Base-by-base conservation (phyloP, 2,329 filamentous ascomycete species). In the Coniochaeta sp. region DNA sequence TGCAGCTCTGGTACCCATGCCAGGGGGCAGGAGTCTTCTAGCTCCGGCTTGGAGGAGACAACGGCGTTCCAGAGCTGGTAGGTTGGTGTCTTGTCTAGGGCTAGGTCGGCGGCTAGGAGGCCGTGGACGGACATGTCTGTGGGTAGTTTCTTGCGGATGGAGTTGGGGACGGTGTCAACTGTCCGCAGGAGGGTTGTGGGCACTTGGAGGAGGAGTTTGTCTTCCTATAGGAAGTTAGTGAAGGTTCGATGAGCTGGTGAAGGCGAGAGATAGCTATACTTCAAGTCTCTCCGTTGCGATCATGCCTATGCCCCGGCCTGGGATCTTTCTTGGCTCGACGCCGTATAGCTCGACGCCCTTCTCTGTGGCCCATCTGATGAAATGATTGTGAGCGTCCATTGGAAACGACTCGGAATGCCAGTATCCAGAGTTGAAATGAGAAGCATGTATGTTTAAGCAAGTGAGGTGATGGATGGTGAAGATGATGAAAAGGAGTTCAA, bases 261-360 rank as follows among this genome's bases (percentile, higher is more conserved):
- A 10, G 20, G 48, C 2, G 24, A 12, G 18, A n/a, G 16, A 22
- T 6, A n/a, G 58, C 61, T 61, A 6, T 70, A 88, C 87, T 70
- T 86, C 71, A 55, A 94, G 76, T 13, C 77, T 70, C 26, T 78
- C 76, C 12, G 81, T 84, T 5, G 89, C 86, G 49, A 91, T 76
- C 52, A 96, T 83, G 46, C 91, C 91, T 50, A 94, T 78, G 26
- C 91, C 91, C 51, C 87, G 78, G 1, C 84, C 86, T 6, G 84
- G 79, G 14, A 95, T 83, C 33, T 73, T 73, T 35, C 82, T 77
- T 5, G 89, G 84, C 2, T 73, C 72, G 47, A 95, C 81, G 26
- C 83, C 84, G 59, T 85, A 76, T 57, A 90, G 78, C 31, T 76
- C 68, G 26, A 95, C 78, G 13, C 87, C 87, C 52, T 82, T 76